Base-by-base conservation (phyloP, 1,139 yeast genomes). In the Geotrichum citri-aurantii region DNA sequence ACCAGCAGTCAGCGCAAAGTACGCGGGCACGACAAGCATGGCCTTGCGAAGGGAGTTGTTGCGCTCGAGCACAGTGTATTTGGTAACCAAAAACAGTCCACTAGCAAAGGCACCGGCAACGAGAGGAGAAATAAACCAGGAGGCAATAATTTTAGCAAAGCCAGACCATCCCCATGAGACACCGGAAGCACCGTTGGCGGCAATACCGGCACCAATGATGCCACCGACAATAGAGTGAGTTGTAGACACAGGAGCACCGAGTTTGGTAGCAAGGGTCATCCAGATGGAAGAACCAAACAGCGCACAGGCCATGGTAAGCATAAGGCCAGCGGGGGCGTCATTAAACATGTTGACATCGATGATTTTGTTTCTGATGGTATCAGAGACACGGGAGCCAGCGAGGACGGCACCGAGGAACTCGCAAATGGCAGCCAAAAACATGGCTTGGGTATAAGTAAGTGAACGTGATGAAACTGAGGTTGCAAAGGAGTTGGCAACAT, bases 221-320 rank as follows among this genome's bases (percentile, higher is more conserved):
- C 84, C 92, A 68, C 92, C 92, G 56, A 86, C 87, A 65, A 86
- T 85, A 14, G 90, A 83, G 68, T 86, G 92, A 24, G 93, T 86
- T 33, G 92, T 84, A 17, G 92, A 86, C 54, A 85, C 91, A 29
- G 92, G 92, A 81, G 85, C 80, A 63, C 89, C 88, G 47, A 85
- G 71, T 2, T 71, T 65, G 37, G 92, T 86, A 48, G 92, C 92
- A 63, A 84, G 61, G n/a, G 86, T 76, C 61, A 86, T 77, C 92
- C 92, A 86, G 42, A 77, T 58, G 0, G 92, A 84, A 17, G 90
- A 84, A 52, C 91, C 93, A 54, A 85, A 81, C 58, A 85, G 75
- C 47, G 93, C 92, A 74, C 87, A 82, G 21, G 87, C 78, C 92
- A 86, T 86, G 47, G 88, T 81, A 60, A 86, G 75, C 89, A 86